phyloP scores from a whole-genome alignment of 495 filamentous ascomycete species.

The Cairneyella variabilis region DNA sequence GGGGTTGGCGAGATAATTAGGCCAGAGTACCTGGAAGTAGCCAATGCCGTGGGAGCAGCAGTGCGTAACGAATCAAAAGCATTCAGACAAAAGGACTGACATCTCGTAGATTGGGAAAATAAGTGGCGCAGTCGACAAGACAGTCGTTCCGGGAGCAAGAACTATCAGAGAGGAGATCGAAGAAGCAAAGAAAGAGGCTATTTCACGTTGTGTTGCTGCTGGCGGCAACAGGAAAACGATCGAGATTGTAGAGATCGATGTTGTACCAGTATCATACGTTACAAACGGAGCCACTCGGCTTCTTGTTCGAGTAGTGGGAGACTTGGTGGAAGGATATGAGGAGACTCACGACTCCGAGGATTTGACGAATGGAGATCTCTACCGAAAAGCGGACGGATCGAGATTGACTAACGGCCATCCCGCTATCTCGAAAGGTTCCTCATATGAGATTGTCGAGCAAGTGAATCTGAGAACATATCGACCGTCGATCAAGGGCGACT shows the following conservation, averaged over 20 bases:
- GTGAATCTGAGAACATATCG: slow-evolving; percentile 45
- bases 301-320: slow-evolving; percentile 32
- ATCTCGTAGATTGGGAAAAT: slow-evolving; percentile 21
- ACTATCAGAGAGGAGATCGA: slow-evolving; percentile 29
- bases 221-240: slow-evolving; percentile 28
- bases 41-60: slow-evolving; percentile 27
- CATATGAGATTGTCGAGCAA: slow-evolving; percentile 20
- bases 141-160: slow-evolving; percentile 13
- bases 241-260: slow-evolving; percentile 33
- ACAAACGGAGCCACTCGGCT: slow-evolving; percentile 32
- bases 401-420: slow-evolving; percentile 59
- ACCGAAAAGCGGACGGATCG: slow-evolving; percentile 72
- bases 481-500: slow-evolving; percentile 44
- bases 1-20: slow-evolving; percentile 33
- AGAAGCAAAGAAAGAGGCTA: slow-evolving; percentile 29
- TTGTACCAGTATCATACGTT: slow-evolving; percentile 35
- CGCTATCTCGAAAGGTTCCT: slow-evolving; percentile 14
- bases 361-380: slow-evolving; percentile 93
- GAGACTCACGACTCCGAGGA: slow-evolving; percentile 29
- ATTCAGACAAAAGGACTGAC: not conserved
- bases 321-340: slow-evolving; percentile 22
- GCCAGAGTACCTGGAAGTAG: slow-evolving; percentile 28
- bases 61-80: slow-evolving; percentile 7
- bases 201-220: slow-evolving; percentile 29
- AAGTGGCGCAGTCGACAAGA: slow-evolving; percentile 20